Conservation (phyloP, 352 stramenopile genomes). For the Pythium utonaiense region DNA sequence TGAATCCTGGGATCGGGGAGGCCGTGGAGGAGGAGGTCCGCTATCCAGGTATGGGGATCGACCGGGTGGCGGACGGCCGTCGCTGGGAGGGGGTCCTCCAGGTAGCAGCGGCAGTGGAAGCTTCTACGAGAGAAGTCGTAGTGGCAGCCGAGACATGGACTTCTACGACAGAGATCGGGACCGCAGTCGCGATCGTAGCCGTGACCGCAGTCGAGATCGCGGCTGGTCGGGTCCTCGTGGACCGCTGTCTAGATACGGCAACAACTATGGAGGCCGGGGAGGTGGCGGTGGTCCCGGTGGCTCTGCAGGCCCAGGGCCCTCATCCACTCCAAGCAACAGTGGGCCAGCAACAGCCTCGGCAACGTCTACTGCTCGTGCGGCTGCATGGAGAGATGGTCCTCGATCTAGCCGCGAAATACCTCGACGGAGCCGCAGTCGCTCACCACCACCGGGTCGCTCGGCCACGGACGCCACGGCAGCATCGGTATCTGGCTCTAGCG, state of each 20-base stretch:
- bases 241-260: slow-evolving; percentile 20
- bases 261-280: slow-evolving; percentile 15
- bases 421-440: slow-evolving; percentile 18
- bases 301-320: background rate
- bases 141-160: slow-evolving; percentile 17
- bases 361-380: background rate
- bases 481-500: background rate
- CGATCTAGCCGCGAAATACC: slow-evolving; percentile 8
- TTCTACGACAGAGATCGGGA: slow-evolving; percentile 24
- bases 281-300: slow-evolving; percentile 6
- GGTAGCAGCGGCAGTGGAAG: slow-evolving; percentile 20
- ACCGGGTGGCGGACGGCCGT: slow-evolving; percentile 21
- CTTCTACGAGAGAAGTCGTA: slow-evolving; percentile 30
- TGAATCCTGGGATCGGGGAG: slow-evolving; percentile 21
- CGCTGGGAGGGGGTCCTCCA: slow-evolving; percentile 17
- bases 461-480: background rate
- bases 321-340: background rate
- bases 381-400: slow-evolving; percentile 19
- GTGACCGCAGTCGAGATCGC: slow-evolving; percentile 16
- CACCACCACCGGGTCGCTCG: background rate
- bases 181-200: slow-evolving; percentile 14
- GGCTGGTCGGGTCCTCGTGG: background rate
- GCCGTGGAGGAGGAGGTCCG: slow-evolving; percentile 12
- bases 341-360: background rate
- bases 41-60: slow-evolving; percentile 27